Base-by-base conservation (phyloP, 106 monocot genomes). In the Dioscorea alata region DNA sequence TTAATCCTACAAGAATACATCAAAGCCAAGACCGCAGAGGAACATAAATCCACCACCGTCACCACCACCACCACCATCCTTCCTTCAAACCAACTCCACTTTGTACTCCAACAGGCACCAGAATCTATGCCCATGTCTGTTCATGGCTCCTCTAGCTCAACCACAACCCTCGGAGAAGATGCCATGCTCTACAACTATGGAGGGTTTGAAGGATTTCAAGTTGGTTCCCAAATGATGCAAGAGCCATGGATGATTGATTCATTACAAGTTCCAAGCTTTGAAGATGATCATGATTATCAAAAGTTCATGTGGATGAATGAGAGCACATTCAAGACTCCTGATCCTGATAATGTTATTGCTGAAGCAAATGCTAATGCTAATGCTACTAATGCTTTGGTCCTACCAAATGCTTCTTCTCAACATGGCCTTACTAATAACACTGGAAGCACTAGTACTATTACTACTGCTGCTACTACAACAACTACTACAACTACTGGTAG, bases 1-100 rank as follows among this genome's bases (percentile, higher is more conserved):
- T 78, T 80, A 16, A 67, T 78, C 50, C 80, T 84, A 0, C 83
- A 90, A 56, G 78, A 90, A 25, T 90, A 90, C 80, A 90, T 94
- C 78, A 65, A 53, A 49, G 87, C 75, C 42, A 70, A 65, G 66
- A 69, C 50, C 34, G 58, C 6, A 22, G 35, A 67, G 13, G 49
- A 60, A 5, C 18, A n/a, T n/a, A n/a, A n/a, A n/a, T n/a, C n/a
- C n/a, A n/a, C n/a, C n/a, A n/a, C n/a, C n/a, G n/a, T n/a, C 12
- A 21, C 22, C 62, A 17, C 1, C 33, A 17, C 21, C 12, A 61
- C 33, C 20, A 12, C 56, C 8, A 6, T 18, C 4, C 4, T 25
- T 17, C 4, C 54, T 18, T 13, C 68, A 54, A 70, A n/a, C 35
- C 20, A 17, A 19, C 49, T 23, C n/a, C 34, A 15, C 51, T 23